phyloP scores from a whole-genome alignment of 352 stramenopile species.

The Globisporangium megalacanthum region DNA sequence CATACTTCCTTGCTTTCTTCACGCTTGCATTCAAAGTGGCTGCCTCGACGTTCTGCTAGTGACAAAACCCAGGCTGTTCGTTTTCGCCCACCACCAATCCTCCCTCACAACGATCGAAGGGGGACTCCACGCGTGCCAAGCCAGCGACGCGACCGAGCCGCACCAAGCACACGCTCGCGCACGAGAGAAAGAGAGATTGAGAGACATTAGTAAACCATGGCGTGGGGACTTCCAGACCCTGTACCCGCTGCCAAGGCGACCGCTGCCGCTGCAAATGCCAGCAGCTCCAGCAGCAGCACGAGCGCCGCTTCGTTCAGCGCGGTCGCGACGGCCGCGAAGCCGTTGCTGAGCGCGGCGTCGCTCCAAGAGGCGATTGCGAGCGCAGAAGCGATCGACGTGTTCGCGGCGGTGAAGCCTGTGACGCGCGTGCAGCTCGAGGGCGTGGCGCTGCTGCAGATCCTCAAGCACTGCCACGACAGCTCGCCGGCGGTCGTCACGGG shows the following conservation, averaged over 20 bases:
- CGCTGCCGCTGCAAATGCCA: conserved; percentile 6
- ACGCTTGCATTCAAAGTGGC: not conserved
- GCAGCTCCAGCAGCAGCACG: conserved; percentile 1
- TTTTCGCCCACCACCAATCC: conserved; percentile 39
- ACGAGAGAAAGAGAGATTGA: too few relatives aligned
- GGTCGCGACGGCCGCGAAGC: conserved; percentile 7
- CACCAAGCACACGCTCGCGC: too few relatives aligned
- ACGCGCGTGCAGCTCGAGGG: conserved; percentile 72
- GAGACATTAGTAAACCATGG: conserved; percentile 25
- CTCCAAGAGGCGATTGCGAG: conserved; percentile 16
- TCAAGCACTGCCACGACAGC: conserved; percentile 98
- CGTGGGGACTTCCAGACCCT: conserved; percentile 50
- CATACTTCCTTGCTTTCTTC: not conserved
- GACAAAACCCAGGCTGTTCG: not conserved
- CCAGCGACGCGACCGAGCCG: too few relatives aligned
- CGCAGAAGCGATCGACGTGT: conserved; percentile 60
- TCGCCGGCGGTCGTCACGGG: conserved; percentile 92
- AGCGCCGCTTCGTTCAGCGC: not conserved
- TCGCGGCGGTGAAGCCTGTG: conserved; percentile 60
- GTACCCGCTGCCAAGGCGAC: conserved; percentile 19
- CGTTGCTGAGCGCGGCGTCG: conserved; percentile 8
- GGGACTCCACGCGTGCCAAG: too few relatives aligned
- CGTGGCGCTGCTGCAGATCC: conserved; percentile 90
- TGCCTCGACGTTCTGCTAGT: not conserved
- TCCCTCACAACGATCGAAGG: too few relatives aligned